These are phyloP conservation scores for Carex arenaria DNA, from an alignment of 202 grass and related monocot species.

Conservation along the genomic window DNA sequence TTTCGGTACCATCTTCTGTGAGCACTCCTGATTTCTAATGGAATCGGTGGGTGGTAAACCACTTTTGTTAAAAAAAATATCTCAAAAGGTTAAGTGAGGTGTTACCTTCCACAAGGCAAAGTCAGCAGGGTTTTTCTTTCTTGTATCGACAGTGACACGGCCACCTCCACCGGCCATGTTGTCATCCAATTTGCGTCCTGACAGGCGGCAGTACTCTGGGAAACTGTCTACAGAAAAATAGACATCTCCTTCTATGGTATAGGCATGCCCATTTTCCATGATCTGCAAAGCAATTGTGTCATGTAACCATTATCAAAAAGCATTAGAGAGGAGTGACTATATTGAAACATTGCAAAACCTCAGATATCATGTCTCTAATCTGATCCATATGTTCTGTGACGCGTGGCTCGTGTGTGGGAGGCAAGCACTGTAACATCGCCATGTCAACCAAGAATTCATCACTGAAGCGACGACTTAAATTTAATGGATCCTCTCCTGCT, in stretches of 20 bases:
- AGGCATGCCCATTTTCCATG: conserved; percentile 72
- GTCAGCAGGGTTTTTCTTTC: conserved; percentile 61
- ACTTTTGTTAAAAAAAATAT: no score
- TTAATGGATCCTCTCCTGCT: conserved; percentile 55
- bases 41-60: no score
- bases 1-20: no score
- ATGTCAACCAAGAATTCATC: conserved; percentile 73
- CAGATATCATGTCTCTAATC: conserved; percentile 72
- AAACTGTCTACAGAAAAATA: conserved; percentile 83
- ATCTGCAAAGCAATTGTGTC: conserved; percentile 36
- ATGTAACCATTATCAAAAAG: background rate
- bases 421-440: conserved; percentile 58
- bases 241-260: conserved; percentile 82
- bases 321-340: background rate
- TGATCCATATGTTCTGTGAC: conserved; percentile 79
- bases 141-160: conserved; percentile 64
- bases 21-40: no score
- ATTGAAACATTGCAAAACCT: conserved; percentile 37
- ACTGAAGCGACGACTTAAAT: conserved; percentile 55
- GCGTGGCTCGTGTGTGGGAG: conserved; percentile 66
- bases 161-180: conserved; percentile 67
- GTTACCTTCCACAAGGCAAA: conserved; percentile 89
- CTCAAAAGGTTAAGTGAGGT: background rate
- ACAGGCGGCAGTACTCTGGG: conserved; percentile 73
- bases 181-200: conserved; percentile 69